A percentile compares a stretch with the other conserved stretches of the same genome.
Conservation (phyloP, 495 filamentous ascomycete genomes). For the Aspergillus saccharolyticus region DNA sequence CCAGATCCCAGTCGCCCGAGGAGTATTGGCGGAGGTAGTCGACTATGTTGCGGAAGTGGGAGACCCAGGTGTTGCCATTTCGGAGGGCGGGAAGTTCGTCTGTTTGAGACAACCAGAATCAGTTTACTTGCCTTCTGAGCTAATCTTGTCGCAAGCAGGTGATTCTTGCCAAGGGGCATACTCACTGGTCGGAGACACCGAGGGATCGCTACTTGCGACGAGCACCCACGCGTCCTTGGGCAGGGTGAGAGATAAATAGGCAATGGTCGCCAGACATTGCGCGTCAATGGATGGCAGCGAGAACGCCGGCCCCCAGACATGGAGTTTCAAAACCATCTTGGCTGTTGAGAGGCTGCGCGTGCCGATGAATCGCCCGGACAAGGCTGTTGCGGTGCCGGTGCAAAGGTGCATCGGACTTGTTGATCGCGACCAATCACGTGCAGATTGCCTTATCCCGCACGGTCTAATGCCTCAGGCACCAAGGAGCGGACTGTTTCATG, state of each 20-base stretch:
- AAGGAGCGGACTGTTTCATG: neutral
- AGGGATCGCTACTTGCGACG: constrained; percentile 68
- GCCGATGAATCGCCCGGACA: neutral
- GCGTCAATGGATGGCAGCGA: constrained; percentile 83
- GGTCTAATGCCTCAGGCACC: neutral
- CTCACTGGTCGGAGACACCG: constrained; percentile 67
- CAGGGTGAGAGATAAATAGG: constrained; percentile 59
- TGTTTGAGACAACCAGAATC: constrained; percentile 27
- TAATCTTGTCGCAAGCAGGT: too few species aligned
- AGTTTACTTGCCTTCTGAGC: neutral
- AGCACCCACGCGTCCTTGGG: constrained; percentile 64
- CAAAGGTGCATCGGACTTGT: neutral
- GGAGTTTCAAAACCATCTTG: constrained; percentile 67
- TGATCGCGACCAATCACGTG: neutral
- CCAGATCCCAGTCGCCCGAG: constrained; percentile 50
- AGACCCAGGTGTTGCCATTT: constrained; percentile 58
- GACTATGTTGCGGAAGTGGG: constrained; percentile 70
- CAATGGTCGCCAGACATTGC: constrained; percentile 74
- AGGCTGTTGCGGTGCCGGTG: neutral
- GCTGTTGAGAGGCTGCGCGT: neutral
- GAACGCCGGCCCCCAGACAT: constrained; percentile 90
- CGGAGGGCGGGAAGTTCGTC: constrained; percentile 70
- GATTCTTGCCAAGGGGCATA: constrained; percentile 3
- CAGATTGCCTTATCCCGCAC: neutral
- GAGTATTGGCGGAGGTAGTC: constrained; percentile 58